Evolutionary conservation across 768 basidiomycete species (phyloP), one percentile per base, ranked within the genome.

Genomic region (Lentinula sp.): DNA sequence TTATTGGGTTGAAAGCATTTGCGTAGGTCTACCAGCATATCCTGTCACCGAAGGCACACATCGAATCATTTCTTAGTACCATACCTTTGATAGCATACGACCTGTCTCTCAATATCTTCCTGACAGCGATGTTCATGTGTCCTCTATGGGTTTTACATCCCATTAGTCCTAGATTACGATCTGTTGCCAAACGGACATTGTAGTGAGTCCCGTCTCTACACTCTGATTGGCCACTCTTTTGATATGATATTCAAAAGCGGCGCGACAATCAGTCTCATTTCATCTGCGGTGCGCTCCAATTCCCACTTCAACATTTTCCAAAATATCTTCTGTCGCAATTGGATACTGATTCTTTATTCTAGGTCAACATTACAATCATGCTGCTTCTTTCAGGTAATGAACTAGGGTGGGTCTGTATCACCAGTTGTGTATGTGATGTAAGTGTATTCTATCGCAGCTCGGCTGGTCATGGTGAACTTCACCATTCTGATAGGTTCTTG

Each of bases 101-200:
- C 39, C 33, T 60, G 10, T 50, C 36, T 49, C 39, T 60, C 20
- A 60, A 60, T 32, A 39, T 60, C 7, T 60, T 60, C 37, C 59
- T 60, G 8, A 60, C 59, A 6, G 23, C 50, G 13, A 60, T 60
- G 59, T 60, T 60, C 50, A 33, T 60, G 48, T 60, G 48, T 16
- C 59, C 59, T 6, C 28, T 60, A 16, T 60, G 48, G 59, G 12
- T 33, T 4, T 60, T 49, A 33, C 23, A 50, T 60, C 48, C 45
- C 5, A 51, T 60, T 16, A 60, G 59, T 43, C 59, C 59, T n/a
- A 60, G 37, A 20, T 16, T 60, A 52, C 45, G 50, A 33, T 28
- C 59, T 16, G 49, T 60, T 5, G 59, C 59, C 4, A 60, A 51
- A 42, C 59, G 59, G 18, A 60, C 59, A 10, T 52, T 60, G 28